Base-by-base conservation (phyloP, 306 rosid genomes). In the Cicer yamashitae region DNA sequence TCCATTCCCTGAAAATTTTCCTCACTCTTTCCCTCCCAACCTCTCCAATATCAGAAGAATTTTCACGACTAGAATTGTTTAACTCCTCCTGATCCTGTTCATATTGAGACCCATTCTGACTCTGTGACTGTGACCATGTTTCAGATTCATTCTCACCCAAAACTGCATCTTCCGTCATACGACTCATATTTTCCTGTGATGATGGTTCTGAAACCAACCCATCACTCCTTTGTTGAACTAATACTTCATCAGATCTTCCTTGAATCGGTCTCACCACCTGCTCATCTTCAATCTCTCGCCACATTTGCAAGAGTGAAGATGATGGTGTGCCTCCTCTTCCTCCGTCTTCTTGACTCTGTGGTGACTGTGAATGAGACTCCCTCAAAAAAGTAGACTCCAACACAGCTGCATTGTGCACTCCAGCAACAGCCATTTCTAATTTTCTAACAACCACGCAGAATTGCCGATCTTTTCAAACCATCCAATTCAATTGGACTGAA, bases 21-120 rank as follows among this genome's bases (percentile, higher is more conserved):
- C 99, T 87, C 78, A 94, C 99, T 84, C 99, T 87, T 76, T 72
- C 97, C 91, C 97, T 90, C 64, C 91, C 97, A 79, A 86, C 90
- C 68, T 84, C 90, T 63, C 96, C 96, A 39, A 90, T 73, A 83
- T 89, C 92, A 71, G 90, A 75, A 37, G 91, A 88, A 69, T 77
- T 84, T 78, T 88, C 98, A 73, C 86, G 75, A 60, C 65, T 82
- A 83, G 77, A 75, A 86, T 67, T 88, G 82, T 87, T 85, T 43
- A 83, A 84, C 13, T 76, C 90, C 68, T 84, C 91, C 7, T 80
- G 96, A 18, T 89, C 99, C 6, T 80, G 96, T 44, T 89, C 99
- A 79, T 84, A 85, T 63, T 83, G 91, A 30, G 85, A 87, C 68
- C 76, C 93, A 80, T 51, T 77, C 82, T 85, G 96, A 77, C 88